Percentiles rank a stretch among this genome's conserved stretches.
phyloP scores from a whole-genome alignment of 306 rosid genomes.

The Comarum palustre region DNA sequence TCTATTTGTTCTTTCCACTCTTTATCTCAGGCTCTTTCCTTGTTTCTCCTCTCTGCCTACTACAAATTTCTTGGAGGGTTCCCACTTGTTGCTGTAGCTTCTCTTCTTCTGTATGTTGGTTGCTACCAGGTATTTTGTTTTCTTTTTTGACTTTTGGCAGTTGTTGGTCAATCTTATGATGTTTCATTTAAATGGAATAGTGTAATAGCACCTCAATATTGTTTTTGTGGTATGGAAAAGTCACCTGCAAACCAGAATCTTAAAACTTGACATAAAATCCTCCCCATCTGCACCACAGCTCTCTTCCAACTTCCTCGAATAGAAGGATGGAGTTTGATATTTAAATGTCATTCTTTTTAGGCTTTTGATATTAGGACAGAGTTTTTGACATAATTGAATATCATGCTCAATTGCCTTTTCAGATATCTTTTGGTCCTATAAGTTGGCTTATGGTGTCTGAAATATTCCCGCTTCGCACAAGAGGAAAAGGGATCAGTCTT shows the following conservation, averaged over 20 bases:
- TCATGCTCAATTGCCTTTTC: conserved; percentile 32
- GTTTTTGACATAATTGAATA: conserved; percentile 11
- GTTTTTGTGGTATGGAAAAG: background rate
- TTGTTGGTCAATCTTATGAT: conserved; percentile 12
- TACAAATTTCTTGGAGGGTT: conserved; percentile 83
- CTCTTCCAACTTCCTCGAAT: background rate
- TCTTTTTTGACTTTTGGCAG: conserved; percentile 13
- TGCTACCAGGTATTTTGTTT: conserved; percentile 72
- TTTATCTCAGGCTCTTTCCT: conserved; percentile 59
- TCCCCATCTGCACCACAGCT: background rate
- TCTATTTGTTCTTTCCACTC: conserved; percentile 25
- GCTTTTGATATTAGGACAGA: conserved; percentile 18
- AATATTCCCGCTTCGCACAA: conserved; percentile 80
- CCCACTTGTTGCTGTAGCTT: conserved; percentile 81
- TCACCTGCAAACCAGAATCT: background rate
- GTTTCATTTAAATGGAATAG: conserved; percentile 1
- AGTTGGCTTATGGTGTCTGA: conserved; percentile 99
- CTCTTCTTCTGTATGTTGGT: conserved; percentile 93
- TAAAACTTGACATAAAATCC: conserved; percentile 4
- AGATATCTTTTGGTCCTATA: conserved; percentile 97
- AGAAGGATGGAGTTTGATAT: background rate
- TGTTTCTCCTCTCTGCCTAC: conserved; percentile 77
- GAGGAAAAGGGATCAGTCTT: conserved; percentile 94
- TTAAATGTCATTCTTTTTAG: conserved; percentile 2
- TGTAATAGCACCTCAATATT: background rate